Evolutionary conservation across 2,329 filamentous ascomycete species (phyloP), one percentile per base, ranked within the genome.

Genomic region (Metarhizium humberi): DNA sequence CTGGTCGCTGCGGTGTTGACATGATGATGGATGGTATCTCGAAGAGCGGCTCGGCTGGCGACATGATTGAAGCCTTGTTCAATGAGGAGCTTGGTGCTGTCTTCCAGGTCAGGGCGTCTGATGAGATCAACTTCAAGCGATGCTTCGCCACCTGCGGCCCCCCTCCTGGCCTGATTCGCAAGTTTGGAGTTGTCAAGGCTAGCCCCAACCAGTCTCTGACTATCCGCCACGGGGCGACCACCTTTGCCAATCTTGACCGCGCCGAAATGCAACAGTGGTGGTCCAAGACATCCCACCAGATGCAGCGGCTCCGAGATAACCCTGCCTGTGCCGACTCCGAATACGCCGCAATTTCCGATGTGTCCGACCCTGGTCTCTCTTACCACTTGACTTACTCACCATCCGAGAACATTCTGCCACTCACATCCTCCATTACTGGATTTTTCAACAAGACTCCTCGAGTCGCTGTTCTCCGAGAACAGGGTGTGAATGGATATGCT

Each of bases 61-160:
- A 84, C 64, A 72, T 95, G 18, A 75, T 96, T 7, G 83, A 90
- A 55, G 81, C 87, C 0, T 80, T 99, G 20, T 97, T 99, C 81
- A 96, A 92, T 69, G 94, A 97, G 71, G 94, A 97, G 69, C 82
- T 97, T 20, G 94, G 94, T 60, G 92, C 92, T 16, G 87, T 97
- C 36, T 97, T 97, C 84, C 94, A 99, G 71, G 85, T 97, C 53
- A 86, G 88, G 62, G 91, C 90, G 71, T 79, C 82, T 53, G 86
- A 96, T 62, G 89, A 96, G 71, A 87, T 80, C 56, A 84, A 87
- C 58, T 97, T 97, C 80, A 87, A 87, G 64, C 82, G 88, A 56
- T 95, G 90, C 67, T 96, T 97, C 68, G 90, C 92, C 36, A 95
- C 90, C 6, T 95, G 89, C 69, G 89, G 92, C 4, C 89, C 90